Base-by-base conservation (phyloP, 106 monocot genomes). In the Dendrobium chrysotoxum region DNA sequence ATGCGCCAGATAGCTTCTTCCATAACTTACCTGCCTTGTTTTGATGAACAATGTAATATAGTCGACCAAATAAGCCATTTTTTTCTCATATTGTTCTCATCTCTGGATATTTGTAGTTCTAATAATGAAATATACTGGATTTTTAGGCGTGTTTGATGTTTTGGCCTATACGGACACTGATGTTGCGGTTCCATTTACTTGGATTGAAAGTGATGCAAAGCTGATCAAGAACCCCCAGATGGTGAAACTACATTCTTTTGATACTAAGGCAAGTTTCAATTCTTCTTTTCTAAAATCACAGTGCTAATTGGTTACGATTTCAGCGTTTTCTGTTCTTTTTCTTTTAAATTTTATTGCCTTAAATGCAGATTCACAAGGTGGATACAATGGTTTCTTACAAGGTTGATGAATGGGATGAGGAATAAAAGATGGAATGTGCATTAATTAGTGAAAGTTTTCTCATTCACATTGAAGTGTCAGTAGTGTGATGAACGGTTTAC, bases 1-100 rank as follows among this genome's bases (percentile, higher is more conserved):
- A 99, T 99, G 98, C 88, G 98, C 35, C 98, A 99, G 73, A 86
- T 99, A 31, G 95, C 95, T 55, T 99, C 98, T 76, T 93, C 86
- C 86, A 91, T 99, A 76, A 99, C 95, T 66, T 99, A 99, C 88
- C 79, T 99, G 47, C 98, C 98, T 75, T 99, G 98, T 65, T 92
- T 99, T 26, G 95, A 99, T 31, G 95, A 99, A 88, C 81, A 86
- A 21, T 99, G 98, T 99, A 88, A 85, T 17, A 42, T 39, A 41
- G 4, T 41, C 41, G 42, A 28, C n/a, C 18, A 74, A 42, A 74
- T 17, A 74, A 74, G 5, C 74, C 74, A 17, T n/a, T 44, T 31
- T 53, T 84, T 28, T 57, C n/a, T 18, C n/a, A 1, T 7, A 13
- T 40, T 28, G 28, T 41, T 28, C 20, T 38, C 73, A 1, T 0